Evolutionary conservation across 2,329 filamentous ascomycete genomes (phyloP), one percentile per base, ranked within the genome.

Genomic region (Bimuria novae-zelandiae): DNA sequence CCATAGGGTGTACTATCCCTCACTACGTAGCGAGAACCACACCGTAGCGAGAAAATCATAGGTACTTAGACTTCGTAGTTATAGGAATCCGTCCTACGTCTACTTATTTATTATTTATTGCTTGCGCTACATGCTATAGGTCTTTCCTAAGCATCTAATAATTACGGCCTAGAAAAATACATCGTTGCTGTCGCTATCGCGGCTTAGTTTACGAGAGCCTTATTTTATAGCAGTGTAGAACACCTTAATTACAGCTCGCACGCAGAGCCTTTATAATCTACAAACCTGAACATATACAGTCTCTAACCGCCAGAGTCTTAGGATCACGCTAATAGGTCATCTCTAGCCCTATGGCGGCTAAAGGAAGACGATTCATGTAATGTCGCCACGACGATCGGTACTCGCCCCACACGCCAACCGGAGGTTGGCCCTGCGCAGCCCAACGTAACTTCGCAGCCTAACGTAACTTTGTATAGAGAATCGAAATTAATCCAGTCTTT

Each of bases 1-100:
- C 46, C 55, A 57, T 57, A 8, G 51, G 51, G 47, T 54, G 35
- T 17, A 57, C 55, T 35, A 35, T 35, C 32, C 32, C 7, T 35
- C 32, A 35, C 32, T 16, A 35, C 32, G 32, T 35, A 35, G 32
- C 7, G 32, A 35, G 32, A 11, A 35, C n/a, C 32, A 35, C 32
- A 7, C 8, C 32, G 32, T 35, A 35, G n/a, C n/a, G 32, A 35
- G 32, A 11, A 16, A 35, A 41, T 12, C 17, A 22, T 19, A 41
- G 37, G 37, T 41, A 41, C 37, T 21, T 41, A 41, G 37, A 21
- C 17, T 41, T 25, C 10, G 37, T n/a, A 41, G 37, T 22, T n/a
- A 17, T 41, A 41, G n/a, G 19, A 41, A 41, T 12, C 6, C n/a
- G 8, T 41, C 10, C 37, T n/a, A 12, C 17, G 17, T 6, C n/a